Evolutionary conservation across 139 green algal genomes (phyloP).

Genomic region (Edaphochlamys debaryana): DNA sequence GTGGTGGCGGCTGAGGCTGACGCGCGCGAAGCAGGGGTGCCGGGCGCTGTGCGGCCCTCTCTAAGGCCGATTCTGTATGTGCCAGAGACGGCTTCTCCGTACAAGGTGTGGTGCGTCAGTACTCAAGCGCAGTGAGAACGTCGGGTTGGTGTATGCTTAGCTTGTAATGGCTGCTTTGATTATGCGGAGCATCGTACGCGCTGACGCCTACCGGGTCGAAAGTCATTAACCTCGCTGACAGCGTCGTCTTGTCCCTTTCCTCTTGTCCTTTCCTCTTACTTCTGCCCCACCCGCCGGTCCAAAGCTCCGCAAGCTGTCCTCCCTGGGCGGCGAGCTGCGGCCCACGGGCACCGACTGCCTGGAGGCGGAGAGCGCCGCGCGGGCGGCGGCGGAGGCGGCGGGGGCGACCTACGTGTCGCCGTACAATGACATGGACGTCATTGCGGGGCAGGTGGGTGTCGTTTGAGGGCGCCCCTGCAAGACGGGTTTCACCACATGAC

Average conservation of each 20-base stretch:
- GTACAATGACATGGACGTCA: slow-evolving; percentile 50
- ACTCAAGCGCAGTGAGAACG: too few species aligned
- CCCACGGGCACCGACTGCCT: slow-evolving; percentile 56
- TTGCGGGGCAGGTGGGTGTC: slow-evolving; percentile 58
- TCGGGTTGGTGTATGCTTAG: too few species aligned
- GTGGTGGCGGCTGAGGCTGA: not conserved
- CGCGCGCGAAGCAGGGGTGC: not conserved
- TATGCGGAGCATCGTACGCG: too few species aligned
- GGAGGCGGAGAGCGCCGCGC: slow-evolving; percentile 28
- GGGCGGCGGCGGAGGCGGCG: not conserved
- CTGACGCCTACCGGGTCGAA: too few species aligned
- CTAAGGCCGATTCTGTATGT: slow-evolving; percentile 59
- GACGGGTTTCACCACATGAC: too few species aligned
- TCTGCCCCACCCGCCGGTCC: too few species aligned
- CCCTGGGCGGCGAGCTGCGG: slow-evolving; percentile 40
- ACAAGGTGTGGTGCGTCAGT: slow-evolving; percentile 41
- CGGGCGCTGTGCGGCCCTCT: not conserved
- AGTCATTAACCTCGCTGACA: too few species aligned
- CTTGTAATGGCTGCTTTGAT: too few species aligned
- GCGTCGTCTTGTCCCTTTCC: too few species aligned
- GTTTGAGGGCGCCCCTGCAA: too few species aligned
- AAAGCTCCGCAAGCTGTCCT: slow-evolving; percentile 54
- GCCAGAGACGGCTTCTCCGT: slow-evolving; percentile 45
- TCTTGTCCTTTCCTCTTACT: too few species aligned
- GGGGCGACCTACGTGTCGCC: not conserved